Base-by-base conservation (phyloP, 2,329 filamentous ascomycete genomes). In the Epichloe uncinata region DNA sequence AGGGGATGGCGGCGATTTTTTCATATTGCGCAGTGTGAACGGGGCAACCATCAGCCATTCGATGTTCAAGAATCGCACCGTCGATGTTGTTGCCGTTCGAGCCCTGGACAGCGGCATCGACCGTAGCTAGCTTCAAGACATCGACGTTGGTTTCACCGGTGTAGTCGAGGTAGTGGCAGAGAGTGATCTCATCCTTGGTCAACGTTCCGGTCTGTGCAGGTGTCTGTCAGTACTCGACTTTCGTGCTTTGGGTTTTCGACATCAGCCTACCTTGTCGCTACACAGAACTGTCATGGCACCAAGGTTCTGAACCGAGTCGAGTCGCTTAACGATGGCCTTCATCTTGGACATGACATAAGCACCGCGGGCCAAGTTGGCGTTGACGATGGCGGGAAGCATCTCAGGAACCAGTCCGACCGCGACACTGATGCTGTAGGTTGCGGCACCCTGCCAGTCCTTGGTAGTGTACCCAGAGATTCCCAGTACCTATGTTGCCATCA, bases 311-410 rank as follows among this genome's bases (percentile, higher is more conserved):
- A 63, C 58, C 9, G 58, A 59, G 51, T 63, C 58, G 35, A 61
- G 61, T 50, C 69, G 56, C 52, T 60, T 60, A 47, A 64, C 63
- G 47, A 70, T 59, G 36, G 63, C 61, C 56, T 65, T 63, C 57
- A 66, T 65, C 52, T 58, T 60, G 45, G 60, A 61, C 1, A 63
- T 38, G 2, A 59, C 46, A 13, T 56, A 57, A 18, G 59, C 59
- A 8, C 59, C 58, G 11, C 58, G 58, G 8, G 60, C 60, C 11
- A 62, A 54, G 20, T 62, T 61, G 20, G 56, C 56, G 33, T 61
- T 61, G 47, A 61, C 58, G 37, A 61, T 61, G 4, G 60, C 59
- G 2, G 60, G 60, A 8, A 61, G 55, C 60, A 62, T 62, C 44
- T 62, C 60, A 2, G 60, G 60, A 4, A 61, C 57, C 6, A 62